Base-by-base conservation (phyloP, 345 rosid species). In the Raphanus sativus region DNA sequence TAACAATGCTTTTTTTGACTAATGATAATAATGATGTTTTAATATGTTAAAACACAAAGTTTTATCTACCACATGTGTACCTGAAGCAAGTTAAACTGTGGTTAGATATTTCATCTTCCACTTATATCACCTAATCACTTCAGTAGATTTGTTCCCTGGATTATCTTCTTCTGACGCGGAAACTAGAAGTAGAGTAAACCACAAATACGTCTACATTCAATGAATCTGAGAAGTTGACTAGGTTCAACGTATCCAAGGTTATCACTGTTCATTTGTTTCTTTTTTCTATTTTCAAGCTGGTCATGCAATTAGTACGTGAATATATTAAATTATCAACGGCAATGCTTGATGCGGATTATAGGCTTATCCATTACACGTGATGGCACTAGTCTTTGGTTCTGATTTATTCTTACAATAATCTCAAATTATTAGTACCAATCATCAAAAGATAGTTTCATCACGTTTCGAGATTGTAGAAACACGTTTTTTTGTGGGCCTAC, bases 321-420 rank as follows among this genome's bases (percentile, higher is more conserved):
- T 38, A 36, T 4, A 62, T 69, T 48, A 76, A 33, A 2, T 69
- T 30, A 54, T 26, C 72, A 75, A 2, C 59, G 32, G 48, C 32
- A 40, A 56, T 38, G 66, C 32, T 48, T 50, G 30, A 48, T 61
- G 54, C 25, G 6, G 62, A 76, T 62, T 36, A 56, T 0, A 54
- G 56, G 52, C 75, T 64, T 63, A 70, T 77, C 75, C 38, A 36
- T 64, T 21, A n/a, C 79, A 62, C 70, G 69, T 76, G 79, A 76
- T 33, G 30, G n/a, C 30, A 60, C 62, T 61, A 32, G 30, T 62
- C 33, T 65, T 6, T 65, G 65, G 56, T 26, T 55, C 28, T 56
- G 24, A 28, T 28, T 36, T 6, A 26, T 26, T 66, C 13, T 6
- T 36, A 28, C 2, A 25, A 15, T 34, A 10, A 25, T 8, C 38